Percentiles rank a stretch among this genome's conserved stretches.
Conservation (phyloP, 2,329 filamentous ascomycete genomes). For the Trichoderma asperellum region DNA sequence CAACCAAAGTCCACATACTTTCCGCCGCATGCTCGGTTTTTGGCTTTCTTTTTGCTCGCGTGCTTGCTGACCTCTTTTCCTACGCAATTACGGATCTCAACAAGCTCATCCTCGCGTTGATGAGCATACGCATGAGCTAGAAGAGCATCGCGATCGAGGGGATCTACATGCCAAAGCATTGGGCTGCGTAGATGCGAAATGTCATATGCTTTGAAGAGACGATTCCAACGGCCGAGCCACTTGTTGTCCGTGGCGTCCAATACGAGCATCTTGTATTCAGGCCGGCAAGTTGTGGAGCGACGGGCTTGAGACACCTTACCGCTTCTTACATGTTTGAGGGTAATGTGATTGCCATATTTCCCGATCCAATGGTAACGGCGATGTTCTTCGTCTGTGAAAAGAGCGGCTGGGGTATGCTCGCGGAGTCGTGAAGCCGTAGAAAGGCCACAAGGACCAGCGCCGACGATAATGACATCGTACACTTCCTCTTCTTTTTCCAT, state of each 20-base stretch:
- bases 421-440: constrained; percentile 72
- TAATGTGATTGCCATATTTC: constrained; percentile 64
- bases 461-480: constrained; percentile 72
- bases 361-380: constrained; percentile 79
- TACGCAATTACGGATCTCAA: constrained; percentile 73
- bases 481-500: constrained; percentile 41
- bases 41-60: constrained; percentile 59
- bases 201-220: constrained; percentile 67
- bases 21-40: constrained; percentile 43
- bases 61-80: constrained; percentile 83
- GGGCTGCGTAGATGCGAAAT: constrained; percentile 76
- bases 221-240: constrained; percentile 75
- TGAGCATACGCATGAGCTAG: constrained; percentile 68
- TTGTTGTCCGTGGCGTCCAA: constrained; percentile 65
- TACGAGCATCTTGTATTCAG: constrained; percentile 58
- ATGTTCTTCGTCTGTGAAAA: constrained; percentile 84
- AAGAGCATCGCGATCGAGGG: constrained; percentile 72
- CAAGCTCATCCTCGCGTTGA: constrained; percentile 64
- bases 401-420: constrained; percentile 73
- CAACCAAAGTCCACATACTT: constrained; percentile 42
- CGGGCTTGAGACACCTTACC: constrained; percentile 36
- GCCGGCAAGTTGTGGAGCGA: constrained; percentile 20
- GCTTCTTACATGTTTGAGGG: constrained; percentile 53
- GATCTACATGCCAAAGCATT: constrained; percentile 83
- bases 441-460: constrained; percentile 75